Base-by-base conservation (phyloP, 768 basidiomycete species). In the Russula emetica region DNA sequence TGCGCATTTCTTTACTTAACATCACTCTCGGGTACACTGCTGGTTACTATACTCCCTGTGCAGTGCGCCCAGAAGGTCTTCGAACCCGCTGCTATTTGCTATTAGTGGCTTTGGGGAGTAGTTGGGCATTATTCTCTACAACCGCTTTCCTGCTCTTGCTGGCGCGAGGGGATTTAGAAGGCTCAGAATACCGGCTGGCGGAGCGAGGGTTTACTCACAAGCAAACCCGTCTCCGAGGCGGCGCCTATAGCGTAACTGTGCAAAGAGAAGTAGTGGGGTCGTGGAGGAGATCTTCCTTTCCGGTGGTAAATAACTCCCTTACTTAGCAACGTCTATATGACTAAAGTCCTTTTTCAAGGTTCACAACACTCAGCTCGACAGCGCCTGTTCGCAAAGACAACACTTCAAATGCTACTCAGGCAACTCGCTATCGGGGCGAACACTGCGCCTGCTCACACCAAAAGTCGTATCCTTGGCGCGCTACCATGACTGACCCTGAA, bases 101-200 rank as follows among this genome's bases (percentile, higher is more conserved):
- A 91, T 98, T 36, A 90, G 88, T 0, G 71, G 90, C 7, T 92
- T 88, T 69, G 95, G 94, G 0, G 72, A 87, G 0, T 94, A 92
- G 88, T 28, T 28, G 96, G 96, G 85, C 85, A 0, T 36, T 87
- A 0, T 92, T 92, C 64, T 87, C 1, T 28, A 71, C 95, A 4
- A 91, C 92, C 6, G 88, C n/a, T 90, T 2, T 85, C 0, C 38
- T 88, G 0, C 92, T 87, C 83, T 74, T 94, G 0, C 91, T 90
- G 77, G 79, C 14, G 61, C 71, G 42, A 62, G 60, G 9, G 65
- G 66, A 22, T 71, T 58, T 34, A 70, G 16, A 67, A 62, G 18
- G 55, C 58, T 13, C 32, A 32, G 32, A 32, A 32, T 32, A 34
- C 34, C 34, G 11, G 34, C 34, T 34, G 34, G 34, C 34, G 34